Evolutionary conservation across 495 filamentous ascomycete genomes (phyloP).

Genomic region (Neurospora sp.): DNA sequence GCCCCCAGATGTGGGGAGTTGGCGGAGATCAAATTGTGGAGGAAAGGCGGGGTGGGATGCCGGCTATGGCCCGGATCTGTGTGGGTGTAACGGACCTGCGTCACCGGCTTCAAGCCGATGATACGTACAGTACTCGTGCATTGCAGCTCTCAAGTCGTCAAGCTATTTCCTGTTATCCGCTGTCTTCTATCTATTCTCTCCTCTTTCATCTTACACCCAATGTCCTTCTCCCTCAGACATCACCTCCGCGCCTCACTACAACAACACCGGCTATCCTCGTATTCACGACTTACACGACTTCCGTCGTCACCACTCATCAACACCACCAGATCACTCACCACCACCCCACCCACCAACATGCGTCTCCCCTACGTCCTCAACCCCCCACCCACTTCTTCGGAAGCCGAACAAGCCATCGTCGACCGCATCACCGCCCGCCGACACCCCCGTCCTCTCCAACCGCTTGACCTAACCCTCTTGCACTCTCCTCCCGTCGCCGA

Average conservation of each 20-base stretch:
- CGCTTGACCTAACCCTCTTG: conserved; percentile 62
- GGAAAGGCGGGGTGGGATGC: neutral
- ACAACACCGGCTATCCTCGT: neutral
- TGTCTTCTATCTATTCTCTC: neutral
- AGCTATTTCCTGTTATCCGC: neutral
- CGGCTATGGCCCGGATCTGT: neutral
- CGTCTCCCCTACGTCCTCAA: conserved; percentile 59
- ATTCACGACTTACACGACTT: neutral
- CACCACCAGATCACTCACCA: neutral
- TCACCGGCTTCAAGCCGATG: neutral
- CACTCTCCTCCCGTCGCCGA: conserved; percentile 63
- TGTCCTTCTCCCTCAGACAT: neutral
- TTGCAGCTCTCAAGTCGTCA: neutral
- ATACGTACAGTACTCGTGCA: neutral
- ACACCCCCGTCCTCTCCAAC: conserved; percentile 51
- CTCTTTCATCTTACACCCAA: neutral
- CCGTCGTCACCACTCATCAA: neutral
- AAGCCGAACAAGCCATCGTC: conserved; percentile 47
- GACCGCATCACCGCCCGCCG: conserved; percentile 52
- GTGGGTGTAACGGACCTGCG: neutral
- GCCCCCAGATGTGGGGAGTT: neutral
- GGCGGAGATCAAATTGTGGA: neutral
- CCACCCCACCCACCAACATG: conserved; percentile 38
- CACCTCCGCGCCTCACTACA: neutral
- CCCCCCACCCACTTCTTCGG: conserved; percentile 40